Percentiles rank a stretch among this genome's conserved stretches.
Evolutionary conservation across 176 grass and related monocot species (phyloP).

Genomic region (Oryza meridionalis): DNA sequence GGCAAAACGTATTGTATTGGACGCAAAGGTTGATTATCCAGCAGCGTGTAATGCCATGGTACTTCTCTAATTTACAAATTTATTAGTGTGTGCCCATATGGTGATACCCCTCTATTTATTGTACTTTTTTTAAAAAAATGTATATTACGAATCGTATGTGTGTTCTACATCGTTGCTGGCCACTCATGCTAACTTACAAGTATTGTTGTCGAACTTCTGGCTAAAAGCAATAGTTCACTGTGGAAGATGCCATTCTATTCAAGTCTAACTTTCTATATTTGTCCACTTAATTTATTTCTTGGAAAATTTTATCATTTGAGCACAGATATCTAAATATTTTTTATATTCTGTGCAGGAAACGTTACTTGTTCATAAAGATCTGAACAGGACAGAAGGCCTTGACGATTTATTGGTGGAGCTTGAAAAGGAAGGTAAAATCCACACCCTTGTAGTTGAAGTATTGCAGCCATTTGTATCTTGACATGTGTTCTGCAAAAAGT

Average conservation of each 20-base stretch:
- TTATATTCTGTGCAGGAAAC: constrained; percentile 76
- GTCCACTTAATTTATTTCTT: background rate
- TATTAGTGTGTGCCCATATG: background rate
- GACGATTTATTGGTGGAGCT: constrained; percentile 86
- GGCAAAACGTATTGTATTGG: constrained; percentile 89
- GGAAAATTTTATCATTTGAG: background rate
- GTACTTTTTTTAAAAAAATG: background rate
- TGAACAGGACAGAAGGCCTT: constrained; percentile 71
- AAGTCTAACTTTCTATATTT: background rate
- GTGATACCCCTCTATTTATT: background rate
- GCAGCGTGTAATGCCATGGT: constrained; percentile 98
- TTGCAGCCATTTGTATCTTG: background rate
- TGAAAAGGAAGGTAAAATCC: constrained; percentile 66
- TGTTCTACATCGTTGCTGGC: background rate
- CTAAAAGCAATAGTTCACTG: background rate
- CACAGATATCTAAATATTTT: background rate
- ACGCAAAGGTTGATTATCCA: constrained; percentile 98
- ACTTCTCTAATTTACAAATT: constrained; percentile 34
- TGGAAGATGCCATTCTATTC: background rate
- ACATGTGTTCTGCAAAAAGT: background rate
- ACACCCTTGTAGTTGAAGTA: background rate
- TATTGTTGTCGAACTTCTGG: background rate
- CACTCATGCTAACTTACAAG: background rate
- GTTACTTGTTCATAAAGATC: constrained; percentile 88
- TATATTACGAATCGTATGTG: background rate